Evolutionary conservation across 1,284 basidiomycete species (phyloP), one percentile per base, ranked within the genome.

Genomic region (Porogramme epimiltina): DNA sequence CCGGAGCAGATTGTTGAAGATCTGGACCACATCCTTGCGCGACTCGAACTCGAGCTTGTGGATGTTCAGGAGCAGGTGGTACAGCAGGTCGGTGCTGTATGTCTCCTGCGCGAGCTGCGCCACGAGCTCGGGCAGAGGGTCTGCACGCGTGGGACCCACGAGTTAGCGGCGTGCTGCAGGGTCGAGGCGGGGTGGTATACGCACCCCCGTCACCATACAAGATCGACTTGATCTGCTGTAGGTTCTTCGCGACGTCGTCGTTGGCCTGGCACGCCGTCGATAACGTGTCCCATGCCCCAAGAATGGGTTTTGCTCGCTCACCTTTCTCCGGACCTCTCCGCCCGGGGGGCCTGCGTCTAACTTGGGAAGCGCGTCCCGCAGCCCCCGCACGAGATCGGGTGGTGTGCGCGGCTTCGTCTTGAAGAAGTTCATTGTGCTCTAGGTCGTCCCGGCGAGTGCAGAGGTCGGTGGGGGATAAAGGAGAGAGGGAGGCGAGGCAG

Each of bases 61-160:
- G 61, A 98, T 89, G 68, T 92, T 85, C 42, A 84, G 74, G 16
- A 98, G 87, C 56, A 99, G 84, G 44, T 86, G 76, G 56, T 89
- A 81, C 10, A 99, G 79, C 20, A 98, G 78, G 67, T 98, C 93
- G 51, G 89, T 89, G 55, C 86, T 87, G 73, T 99, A 99, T 4
- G 94, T 91, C 68, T 99, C 96, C 67, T 98, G 94, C 0, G 96
- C 91, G 16, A 99, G 84, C 67, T 98, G 94, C 2, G 94, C 93
- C 36, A 95, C 81, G 24, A 91, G 77, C 65, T 95, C 93, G 1
- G 93, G 90, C 5, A 90, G 78, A 10, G 91, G 89, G 60, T 95
- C 92, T 84, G 47, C 11, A 18, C 20, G 20, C 31, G 49, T 37
- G 34, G n/a, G 10, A 28, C 24, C 16, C 49, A 52, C 47, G 47